Evolutionary conservation across 2,329 filamentous ascomycete genomes (phyloP).

Genomic region (Aspergillus piperis): DNA sequence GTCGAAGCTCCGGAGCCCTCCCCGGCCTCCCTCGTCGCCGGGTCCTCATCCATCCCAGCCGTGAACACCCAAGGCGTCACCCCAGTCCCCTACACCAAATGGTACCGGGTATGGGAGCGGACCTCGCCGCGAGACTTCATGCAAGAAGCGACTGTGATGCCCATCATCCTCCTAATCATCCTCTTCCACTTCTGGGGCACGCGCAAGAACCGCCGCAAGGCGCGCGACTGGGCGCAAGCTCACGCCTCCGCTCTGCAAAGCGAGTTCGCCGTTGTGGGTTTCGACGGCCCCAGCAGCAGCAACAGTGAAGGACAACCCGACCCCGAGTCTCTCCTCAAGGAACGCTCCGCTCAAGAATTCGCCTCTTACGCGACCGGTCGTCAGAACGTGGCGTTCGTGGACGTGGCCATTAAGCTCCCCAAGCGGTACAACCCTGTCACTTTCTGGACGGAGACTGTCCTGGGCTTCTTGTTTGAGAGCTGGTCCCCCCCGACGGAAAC

Average conservation of each 20-base stretch:
- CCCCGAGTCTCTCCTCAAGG: conserved; percentile 69
- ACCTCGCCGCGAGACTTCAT: conserved; percentile 81
- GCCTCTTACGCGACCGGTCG: conserved; percentile 85
- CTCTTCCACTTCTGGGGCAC: conserved; percentile 79
- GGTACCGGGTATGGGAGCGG: conserved; percentile 96
- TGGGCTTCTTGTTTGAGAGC: conserved; percentile 79
- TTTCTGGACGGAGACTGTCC: conserved; percentile 64
- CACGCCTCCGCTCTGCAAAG: conserved; percentile 70
- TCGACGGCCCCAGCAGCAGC: conserved; percentile 66
- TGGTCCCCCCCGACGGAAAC: conserved; percentile 69
- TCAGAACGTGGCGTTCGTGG: conserved; percentile 88
- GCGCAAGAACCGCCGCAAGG: conserved; percentile 75
- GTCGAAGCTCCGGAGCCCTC: conserved; percentile 72
- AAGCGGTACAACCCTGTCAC: conserved; percentile 84
- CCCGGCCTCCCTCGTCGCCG: conserved; percentile 50
- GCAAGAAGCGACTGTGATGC: conserved; percentile 79
- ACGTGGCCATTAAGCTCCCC: conserved; percentile 76
- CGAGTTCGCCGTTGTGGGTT: conserved; percentile 89
- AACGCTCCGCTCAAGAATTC: conserved; percentile 86
- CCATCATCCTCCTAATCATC: conserved; percentile 72
- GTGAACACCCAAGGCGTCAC: conserved; percentile 52
- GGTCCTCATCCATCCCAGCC: conserved; percentile 41
- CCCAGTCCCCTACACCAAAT: conserved; percentile 81
- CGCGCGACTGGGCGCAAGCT: conserved; percentile 75
- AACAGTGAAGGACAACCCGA: conserved; percentile 48